Base-by-base conservation (phyloP, 768 basidiomycete genomes). In the Leccinum boreale region DNA sequence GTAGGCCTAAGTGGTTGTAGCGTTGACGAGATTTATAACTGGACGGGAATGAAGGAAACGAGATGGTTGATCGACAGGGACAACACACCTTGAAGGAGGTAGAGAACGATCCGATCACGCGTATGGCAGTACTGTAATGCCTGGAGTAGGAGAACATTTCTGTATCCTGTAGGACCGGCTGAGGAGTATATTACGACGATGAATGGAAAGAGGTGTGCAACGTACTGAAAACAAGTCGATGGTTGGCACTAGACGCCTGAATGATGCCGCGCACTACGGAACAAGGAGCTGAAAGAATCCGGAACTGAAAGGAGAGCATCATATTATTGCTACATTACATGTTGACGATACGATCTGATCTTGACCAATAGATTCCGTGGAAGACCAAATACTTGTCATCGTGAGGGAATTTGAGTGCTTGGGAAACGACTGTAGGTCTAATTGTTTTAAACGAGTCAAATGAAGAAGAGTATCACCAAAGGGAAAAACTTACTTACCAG, bases 91-190 rank as follows among this genome's bases (percentile, higher is more conserved):
- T 87, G 79, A 3, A 93, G 92, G 28, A 93, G 81, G 68, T 94
- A 97, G 17, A 95, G 71, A 17, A 93, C 90, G 24, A 95, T 79
- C 90, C 92, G 94, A 23, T 81, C 80, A 28, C 82, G 79, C 3
- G 79, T 71, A 12, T 80, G 64, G 33, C 85, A 86, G 60, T 91
- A 85, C 39, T 88, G 79, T 0, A 90, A 84, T 0, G 87, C 80
- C 70, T 97, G 94, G 8, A 94, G 75, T 29, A 95, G 73, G 14
- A 90, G 70, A 59, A 82, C 85, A 55, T 96, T 97, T 44, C 94
- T 93, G 55, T 81, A 85, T 5, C 94, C 94, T 8, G 81, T 60
- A 5, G 80, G 73, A 14, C 94, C 94, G 59, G 85, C 86, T 93
- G 65, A 19, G 14, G 50, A 10, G 10, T n/a, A 14, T 21, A 54